These are phyloP conservation scores for Penicillium sp. DNA, from an alignment of 2,329 filamentous ascomycete genomes.

Conservation along the genomic window DNA sequence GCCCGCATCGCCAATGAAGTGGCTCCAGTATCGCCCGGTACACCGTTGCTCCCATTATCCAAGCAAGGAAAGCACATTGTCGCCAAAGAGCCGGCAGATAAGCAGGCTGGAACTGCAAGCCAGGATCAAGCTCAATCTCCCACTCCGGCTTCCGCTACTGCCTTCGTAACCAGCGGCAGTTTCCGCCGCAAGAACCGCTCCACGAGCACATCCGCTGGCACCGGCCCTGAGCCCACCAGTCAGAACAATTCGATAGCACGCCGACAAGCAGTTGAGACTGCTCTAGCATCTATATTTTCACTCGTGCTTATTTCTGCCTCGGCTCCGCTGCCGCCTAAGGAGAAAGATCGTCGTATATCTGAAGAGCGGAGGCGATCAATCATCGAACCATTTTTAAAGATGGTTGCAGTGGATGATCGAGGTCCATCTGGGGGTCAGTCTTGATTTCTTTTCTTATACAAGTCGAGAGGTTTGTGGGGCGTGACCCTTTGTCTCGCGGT, in stretches of 20 bases:
- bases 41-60: not conserved
- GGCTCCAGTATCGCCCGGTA: constrained; percentile 38
- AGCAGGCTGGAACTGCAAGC: constrained; percentile 5
- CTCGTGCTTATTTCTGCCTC: constrained; percentile 59
- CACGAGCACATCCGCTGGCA: constrained; percentile 28
- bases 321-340: constrained; percentile 42
- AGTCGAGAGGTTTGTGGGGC: not conserved
- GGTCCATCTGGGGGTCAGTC: constrained; percentile 36
- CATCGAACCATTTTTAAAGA: constrained; percentile 68
- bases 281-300: constrained; percentile 66
- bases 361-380: constrained; percentile 66
- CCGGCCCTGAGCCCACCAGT: not conserved
- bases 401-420: constrained; percentile 36
- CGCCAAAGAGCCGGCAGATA: constrained; percentile 2
- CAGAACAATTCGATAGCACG: constrained; percentile 51
- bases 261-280: constrained; percentile 59
- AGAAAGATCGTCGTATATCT: constrained; percentile 59
- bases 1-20: constrained; percentile 59
- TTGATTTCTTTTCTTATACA: constrained; percentile 2
- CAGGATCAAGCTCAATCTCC: constrained; percentile 13
- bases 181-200: constrained; percentile 32
- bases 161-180: constrained; percentile 32
- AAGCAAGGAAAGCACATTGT: constrained; percentile 8
- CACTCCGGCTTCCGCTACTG: constrained; percentile 25
- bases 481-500: not conserved